phyloP scores from a whole-genome alignment of 352 stramenopile species.

The Phytophthora colocasiae region DNA sequence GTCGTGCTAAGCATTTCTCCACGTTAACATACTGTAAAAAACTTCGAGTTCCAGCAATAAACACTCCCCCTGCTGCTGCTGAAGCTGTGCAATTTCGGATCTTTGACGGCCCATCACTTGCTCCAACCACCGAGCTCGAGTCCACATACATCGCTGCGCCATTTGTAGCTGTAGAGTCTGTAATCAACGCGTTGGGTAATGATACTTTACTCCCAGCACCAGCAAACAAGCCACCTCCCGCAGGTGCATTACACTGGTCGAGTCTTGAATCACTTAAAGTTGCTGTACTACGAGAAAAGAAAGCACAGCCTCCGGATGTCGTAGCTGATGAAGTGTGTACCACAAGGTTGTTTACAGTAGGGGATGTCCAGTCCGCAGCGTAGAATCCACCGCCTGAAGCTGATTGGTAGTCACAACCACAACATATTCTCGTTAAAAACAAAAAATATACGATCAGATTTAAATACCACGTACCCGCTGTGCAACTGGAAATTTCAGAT shows the following conservation, averaged over 20 bases:
- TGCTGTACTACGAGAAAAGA: constrained; percentile 30
- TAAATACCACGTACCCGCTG: constrained; percentile 36
- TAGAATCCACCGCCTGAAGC: constrained; percentile 44
- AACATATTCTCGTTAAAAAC: background rate
- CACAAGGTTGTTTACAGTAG: constrained; percentile 24
- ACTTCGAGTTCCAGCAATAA: constrained; percentile 32
- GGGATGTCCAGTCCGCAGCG: constrained; percentile 23
- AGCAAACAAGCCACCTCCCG: constrained; percentile 40
- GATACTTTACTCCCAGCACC: constrained; percentile 21
- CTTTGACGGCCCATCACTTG: constrained; percentile 9
- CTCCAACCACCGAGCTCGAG: constrained; percentile 29
- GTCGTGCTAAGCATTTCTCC: constrained; percentile 25
- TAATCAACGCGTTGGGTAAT: constrained; percentile 15
- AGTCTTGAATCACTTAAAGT: constrained; percentile 9
- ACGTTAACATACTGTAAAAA: constrained; percentile 35
- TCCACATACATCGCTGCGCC: constrained; percentile 46
- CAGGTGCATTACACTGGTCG: constrained; percentile 23
- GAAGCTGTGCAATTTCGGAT: constrained; percentile 24
- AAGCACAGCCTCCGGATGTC: constrained; percentile 33
- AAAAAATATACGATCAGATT: background rate
- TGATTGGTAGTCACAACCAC: constrained; percentile 4
- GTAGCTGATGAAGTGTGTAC: constrained; percentile 25
- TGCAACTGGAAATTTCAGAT: constrained; percentile 41
- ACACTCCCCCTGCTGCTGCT: constrained; percentile 36
- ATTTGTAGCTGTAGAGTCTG: constrained; percentile 16